These are phyloP conservation scores for Candida pini DNA, from an alignment of 805 yeast species.

Conservation along the genomic window DNA sequence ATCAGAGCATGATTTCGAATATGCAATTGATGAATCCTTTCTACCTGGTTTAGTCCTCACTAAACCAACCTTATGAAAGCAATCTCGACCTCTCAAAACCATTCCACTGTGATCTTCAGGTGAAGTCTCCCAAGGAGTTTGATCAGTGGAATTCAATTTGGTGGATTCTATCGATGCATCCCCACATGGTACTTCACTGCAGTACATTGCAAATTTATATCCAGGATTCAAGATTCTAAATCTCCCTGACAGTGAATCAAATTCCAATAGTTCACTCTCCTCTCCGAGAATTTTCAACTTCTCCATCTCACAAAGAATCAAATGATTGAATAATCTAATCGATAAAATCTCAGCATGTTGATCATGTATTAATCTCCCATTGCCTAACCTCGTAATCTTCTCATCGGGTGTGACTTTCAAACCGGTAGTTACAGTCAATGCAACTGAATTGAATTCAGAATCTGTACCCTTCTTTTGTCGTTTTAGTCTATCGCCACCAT, in stretches of 20 bases:
- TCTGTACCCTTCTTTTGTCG: conserved; percentile 3
- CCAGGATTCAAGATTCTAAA: conserved; percentile 30
- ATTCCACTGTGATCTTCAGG: conserved; percentile 7
- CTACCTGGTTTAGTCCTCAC: conserved; percentile 95
- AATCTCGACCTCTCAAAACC: conserved; percentile 56
- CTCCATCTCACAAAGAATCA: conserved; percentile 44
- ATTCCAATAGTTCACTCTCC: conserved; percentile 13
- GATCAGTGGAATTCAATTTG: conserved; percentile 17
- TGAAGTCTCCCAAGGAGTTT: conserved; percentile 10
- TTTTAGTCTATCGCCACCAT: conserved; percentile 6
- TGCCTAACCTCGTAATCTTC: conserved; percentile 24
- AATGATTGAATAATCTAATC: conserved; percentile 62
- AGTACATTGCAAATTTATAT: conserved; percentile 49
- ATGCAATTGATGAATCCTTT: conserved; percentile 62
- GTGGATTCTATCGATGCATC: conserved; percentile 67
- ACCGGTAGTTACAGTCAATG: conserved; percentile 68
- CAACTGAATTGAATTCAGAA: conserved; percentile 16
- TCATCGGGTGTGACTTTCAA: conserved; percentile 69
- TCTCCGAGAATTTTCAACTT: conserved; percentile 7
- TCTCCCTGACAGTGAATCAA: neutral
- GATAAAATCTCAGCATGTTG: conserved; percentile 85
- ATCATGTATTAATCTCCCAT: conserved; percentile 75
- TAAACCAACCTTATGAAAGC: conserved; percentile 49
- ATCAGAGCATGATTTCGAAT: conserved; percentile 87
- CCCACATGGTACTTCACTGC: conserved; percentile 86